Base-by-base conservation (phyloP, 345 rosid genomes). In the Eucalyptus erythrocorys region DNA sequence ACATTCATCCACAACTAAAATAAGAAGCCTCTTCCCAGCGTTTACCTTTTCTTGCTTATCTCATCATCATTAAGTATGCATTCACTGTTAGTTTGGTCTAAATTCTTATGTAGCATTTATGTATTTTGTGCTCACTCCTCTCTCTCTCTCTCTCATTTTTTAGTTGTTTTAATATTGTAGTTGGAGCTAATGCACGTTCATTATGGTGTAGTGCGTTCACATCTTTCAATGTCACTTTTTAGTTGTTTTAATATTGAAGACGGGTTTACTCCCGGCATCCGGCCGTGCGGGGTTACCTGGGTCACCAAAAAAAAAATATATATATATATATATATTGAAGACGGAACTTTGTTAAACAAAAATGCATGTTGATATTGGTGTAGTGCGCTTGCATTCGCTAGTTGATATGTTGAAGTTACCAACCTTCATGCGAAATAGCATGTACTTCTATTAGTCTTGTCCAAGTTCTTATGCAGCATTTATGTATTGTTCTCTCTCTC, bases 1-100 rank as follows among this genome's bases (percentile, higher is more conserved):
- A 85, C 91, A 85, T 68, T 50, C 51, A 87, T 55, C 5, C 37
- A 22, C 89, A 92, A 89, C 93, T 50, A 81, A 88, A 79, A 89
- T 71, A 16, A 48, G 10, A 42, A 64, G 32, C 45, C 68, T 80
- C 14, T 87, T 13, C 55, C 82, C 13, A 5, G 82, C 82, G 47
- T 37, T 76, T 37, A 37, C 82, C 47, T 37, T 6, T 76, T 76
- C 82, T 5, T 6, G 82, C 47, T 76, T 11, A 37, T 71, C 81
- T 19, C 22, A 37, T 71, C 43, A 17, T 76, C 82, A 71, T 47
- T 37, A 21, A 71, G 82, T 21, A 37, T 19, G 26, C 10, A 37
- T 21, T 71, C 82, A 37, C 82, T 40, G 13, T 21, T 21, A 37
- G 27, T 71, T 27, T 5, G 22, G 27, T 71, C 82, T 37, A 40